A percentile compares a stretch with the other conserved stretches of the same genome.
Conservation (phyloP, 2,329 filamentous ascomycete genomes). For the Parasarocladium wereldwijsianum region DNA sequence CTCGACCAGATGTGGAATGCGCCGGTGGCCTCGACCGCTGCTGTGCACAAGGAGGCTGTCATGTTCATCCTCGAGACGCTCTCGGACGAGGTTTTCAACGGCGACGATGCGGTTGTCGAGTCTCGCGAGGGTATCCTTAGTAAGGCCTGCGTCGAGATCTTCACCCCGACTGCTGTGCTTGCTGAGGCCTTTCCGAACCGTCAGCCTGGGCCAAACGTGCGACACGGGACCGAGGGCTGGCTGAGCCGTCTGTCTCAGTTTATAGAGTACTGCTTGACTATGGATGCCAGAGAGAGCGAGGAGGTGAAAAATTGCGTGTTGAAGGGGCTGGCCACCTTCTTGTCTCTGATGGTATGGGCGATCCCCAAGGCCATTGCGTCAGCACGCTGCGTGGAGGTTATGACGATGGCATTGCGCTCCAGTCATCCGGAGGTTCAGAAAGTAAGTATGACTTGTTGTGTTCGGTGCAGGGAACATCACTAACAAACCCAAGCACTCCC, state of each 20-base stretch:
- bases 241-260: constrained; percentile 61
- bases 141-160: constrained; percentile 84
- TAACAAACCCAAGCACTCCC: constrained; percentile 43
- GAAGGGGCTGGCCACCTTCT: constrained; percentile 63
- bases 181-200: constrained; percentile 62
- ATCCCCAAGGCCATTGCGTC: constrained; percentile 68
- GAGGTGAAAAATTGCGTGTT: constrained; percentile 57
- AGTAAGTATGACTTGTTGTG: constrained; percentile 30
- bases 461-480: too few relatives aligned
- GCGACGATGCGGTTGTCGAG: constrained; percentile 75
- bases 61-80: constrained; percentile 79
- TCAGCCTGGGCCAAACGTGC: constrained; percentile 51
- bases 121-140: constrained; percentile 73
- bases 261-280: constrained; percentile 56
- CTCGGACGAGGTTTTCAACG: constrained; percentile 86
- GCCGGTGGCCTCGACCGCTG: constrained; percentile 34
- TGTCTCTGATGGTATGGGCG: constrained; percentile 74
- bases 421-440: constrained; percentile 60
- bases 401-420: constrained; percentile 57
- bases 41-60: constrained; percentile 68
- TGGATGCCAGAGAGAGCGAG: constrained; percentile 47
- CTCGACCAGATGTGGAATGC: constrained; percentile 73
- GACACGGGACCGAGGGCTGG: constrained; percentile 78
- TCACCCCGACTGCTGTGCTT: constrained; percentile 66
- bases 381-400: constrained; percentile 52